Percentiles rank a stretch among this genome's conserved stretches.
These are phyloP conservation scores for Exserohilum turcica DNA, from an alignment of 2,329 filamentous ascomycete species.

Conservation along the genomic window DNA sequence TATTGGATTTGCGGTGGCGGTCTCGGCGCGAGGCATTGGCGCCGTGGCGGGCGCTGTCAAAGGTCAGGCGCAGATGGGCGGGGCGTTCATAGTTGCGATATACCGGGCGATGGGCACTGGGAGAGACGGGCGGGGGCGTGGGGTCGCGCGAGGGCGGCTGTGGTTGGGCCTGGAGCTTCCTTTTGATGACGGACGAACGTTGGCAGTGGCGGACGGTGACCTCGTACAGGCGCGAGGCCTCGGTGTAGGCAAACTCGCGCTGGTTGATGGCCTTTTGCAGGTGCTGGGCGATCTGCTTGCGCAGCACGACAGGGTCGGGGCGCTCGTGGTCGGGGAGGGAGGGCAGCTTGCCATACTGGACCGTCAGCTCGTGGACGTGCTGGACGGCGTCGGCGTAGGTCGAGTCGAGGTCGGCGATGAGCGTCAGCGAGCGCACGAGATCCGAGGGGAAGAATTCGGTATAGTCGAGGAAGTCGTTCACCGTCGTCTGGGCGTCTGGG, in stretches of 20 bases:
- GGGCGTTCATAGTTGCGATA: constrained; percentile 30
- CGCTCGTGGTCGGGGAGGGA: constrained; percentile 54
- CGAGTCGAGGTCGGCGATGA: constrained; percentile 61
- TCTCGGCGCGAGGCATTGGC: constrained; percentile 28
- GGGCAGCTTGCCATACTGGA: constrained; percentile 57
- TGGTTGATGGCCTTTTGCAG: constrained; percentile 61
- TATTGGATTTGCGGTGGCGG: constrained; percentile 26
- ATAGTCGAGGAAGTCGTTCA: constrained; percentile 71
- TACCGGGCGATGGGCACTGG: constrained; percentile 39
- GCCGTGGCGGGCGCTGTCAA: constrained; percentile 31
- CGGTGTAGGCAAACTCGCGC: constrained; percentile 61
- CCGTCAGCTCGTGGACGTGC: constrained; percentile 55
- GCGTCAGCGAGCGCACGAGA: constrained; percentile 65
- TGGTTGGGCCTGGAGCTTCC: constrained; percentile 66
- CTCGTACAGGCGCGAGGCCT: constrained; percentile 62
- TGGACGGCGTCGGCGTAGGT: constrained; percentile 51
- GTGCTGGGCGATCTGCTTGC: constrained; percentile 62
- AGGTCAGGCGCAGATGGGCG: constrained; percentile 38
- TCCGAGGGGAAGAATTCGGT: constrained; percentile 72
- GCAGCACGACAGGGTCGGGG: constrained; percentile 58
- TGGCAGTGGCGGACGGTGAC: constrained; percentile 63
- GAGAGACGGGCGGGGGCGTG: constrained; percentile 56
- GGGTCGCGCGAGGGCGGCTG: constrained; percentile 65
- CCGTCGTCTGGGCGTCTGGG: constrained; percentile 68
- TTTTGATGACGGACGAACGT: constrained; percentile 63